Conservation (phyloP, 2,329 filamentous ascomycete species). For the Akanthomyces dipterigenus region DNA sequence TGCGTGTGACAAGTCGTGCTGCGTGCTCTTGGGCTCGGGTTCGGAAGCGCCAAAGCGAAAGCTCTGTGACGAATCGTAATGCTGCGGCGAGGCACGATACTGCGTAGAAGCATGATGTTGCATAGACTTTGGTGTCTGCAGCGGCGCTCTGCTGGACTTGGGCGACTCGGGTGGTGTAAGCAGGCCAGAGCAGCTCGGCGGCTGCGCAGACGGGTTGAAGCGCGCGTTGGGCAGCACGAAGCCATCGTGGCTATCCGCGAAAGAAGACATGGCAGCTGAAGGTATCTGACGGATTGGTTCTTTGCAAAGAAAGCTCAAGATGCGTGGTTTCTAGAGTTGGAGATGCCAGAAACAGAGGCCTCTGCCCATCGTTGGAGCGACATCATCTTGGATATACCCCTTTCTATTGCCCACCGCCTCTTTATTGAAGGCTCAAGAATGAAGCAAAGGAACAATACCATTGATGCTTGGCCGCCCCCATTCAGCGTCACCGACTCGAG, state of each 20-base stretch:
- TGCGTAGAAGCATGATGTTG: background rate
- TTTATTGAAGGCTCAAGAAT: background rate
- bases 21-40: background rate
- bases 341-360: background rate
- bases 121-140: background rate
- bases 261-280: background rate
- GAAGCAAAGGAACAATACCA: background rate
- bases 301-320: background rate
- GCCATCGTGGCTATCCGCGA: background rate
- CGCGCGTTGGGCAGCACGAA: constrained; percentile 3
- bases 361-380: background rate
- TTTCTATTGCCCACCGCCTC: background rate
- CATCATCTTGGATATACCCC: constrained; percentile 5
- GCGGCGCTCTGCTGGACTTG: background rate
- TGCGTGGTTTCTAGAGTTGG: background rate
- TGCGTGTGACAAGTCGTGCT: background rate
- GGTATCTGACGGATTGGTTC: background rate
- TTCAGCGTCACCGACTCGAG: background rate
- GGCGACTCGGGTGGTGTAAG: constrained; percentile 19
- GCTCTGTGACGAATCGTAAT: background rate
- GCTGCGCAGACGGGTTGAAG: background rate
- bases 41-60: background rate
- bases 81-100: background rate
- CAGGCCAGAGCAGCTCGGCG: constrained; percentile 4
- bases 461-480: background rate